Percentiles rank a stretch among this genome's conserved stretches.
These are phyloP conservation scores for Rubia yunnanensis DNA, from an alignment of 257 asterid genomes.

Conservation along the genomic window DNA sequence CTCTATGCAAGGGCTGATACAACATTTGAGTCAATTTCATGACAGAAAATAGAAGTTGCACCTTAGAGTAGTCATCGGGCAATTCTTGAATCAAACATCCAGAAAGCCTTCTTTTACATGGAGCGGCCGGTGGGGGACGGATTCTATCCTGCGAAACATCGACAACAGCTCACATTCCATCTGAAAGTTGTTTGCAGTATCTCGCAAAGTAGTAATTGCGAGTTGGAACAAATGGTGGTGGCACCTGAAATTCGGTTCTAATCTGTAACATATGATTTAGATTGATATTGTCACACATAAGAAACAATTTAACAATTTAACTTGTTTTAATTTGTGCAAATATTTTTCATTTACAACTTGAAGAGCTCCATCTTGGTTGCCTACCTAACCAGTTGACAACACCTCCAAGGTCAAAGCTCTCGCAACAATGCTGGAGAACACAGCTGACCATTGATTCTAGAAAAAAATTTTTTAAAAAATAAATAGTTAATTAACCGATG, in stretches of 20 bases:
- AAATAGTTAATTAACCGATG: background rate
- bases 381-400: conserved; percentile 78
- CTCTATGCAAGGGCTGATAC: background rate
- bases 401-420: conserved; percentile 70
- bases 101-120: conserved; percentile 31
- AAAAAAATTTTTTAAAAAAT: background rate
- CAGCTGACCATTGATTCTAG: conserved; percentile 82
- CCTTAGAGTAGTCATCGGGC: conserved; percentile 33
- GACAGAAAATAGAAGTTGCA: background rate
- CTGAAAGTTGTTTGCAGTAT: conserved; percentile 26
- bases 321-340: too few relatives aligned
- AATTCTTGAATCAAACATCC: conserved; percentile 34
- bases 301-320: too few relatives aligned
- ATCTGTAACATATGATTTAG: conserved; percentile 14
- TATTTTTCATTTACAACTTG: conserved; percentile 21
- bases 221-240: conserved; percentile 27
- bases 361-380: conserved; percentile 72
- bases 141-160: conserved; percentile 29
- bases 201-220: conserved; percentile 25
- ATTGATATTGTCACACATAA: too few relatives aligned
- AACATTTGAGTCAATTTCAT: too few relatives aligned
- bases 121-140: conserved; percentile 9
- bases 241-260: conserved; percentile 28
- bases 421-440: conserved; percentile 71
- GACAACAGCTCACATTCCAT: conserved; percentile 31